These are phyloP conservation scores for Sporothrix protearum DNA, from an alignment of 2,329 filamentous ascomycete species.

Conservation along the genomic window DNA sequence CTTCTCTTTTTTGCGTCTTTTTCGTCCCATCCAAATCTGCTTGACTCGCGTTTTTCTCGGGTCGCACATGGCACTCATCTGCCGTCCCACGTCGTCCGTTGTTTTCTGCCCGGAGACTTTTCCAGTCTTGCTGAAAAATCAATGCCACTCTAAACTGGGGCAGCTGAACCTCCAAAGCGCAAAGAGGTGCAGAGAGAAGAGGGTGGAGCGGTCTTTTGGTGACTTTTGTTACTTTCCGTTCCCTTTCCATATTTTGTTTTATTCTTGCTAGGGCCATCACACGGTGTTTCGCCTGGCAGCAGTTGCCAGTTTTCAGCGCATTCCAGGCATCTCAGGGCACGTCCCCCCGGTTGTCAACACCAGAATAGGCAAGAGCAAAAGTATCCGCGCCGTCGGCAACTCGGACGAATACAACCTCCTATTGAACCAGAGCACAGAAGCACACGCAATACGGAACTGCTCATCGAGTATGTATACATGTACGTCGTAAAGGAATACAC, in stretches of 20 bases:
- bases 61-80: not conserved
- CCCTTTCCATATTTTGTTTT: not conserved
- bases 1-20: not conserved
- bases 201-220: not conserved
- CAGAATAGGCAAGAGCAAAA: not conserved
- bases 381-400: not conserved
- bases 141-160: conserved; percentile 3
- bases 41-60: not conserved
- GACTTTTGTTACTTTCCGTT: too few species aligned
- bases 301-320: not conserved
- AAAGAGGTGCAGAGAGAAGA: not conserved
- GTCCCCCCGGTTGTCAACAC: not conserved
- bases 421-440: not conserved
- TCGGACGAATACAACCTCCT: not conserved
- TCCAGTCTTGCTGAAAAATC: not conserved
- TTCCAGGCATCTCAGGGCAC: not conserved
- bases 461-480: too few species aligned
- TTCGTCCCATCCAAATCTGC: not conserved
- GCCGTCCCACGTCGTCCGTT: not conserved
- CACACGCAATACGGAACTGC: not conserved
- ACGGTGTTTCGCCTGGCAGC: not conserved
- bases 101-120: conserved; percentile 8
- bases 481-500: too few species aligned
- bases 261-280: not conserved
- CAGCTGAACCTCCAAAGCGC: not conserved